A percentile compares a stretch with the other conserved stretches of the same genome.
Conservation (phyloP, 2,329 filamentous ascomycete genomes). For the Aulographum hederae region DNA sequence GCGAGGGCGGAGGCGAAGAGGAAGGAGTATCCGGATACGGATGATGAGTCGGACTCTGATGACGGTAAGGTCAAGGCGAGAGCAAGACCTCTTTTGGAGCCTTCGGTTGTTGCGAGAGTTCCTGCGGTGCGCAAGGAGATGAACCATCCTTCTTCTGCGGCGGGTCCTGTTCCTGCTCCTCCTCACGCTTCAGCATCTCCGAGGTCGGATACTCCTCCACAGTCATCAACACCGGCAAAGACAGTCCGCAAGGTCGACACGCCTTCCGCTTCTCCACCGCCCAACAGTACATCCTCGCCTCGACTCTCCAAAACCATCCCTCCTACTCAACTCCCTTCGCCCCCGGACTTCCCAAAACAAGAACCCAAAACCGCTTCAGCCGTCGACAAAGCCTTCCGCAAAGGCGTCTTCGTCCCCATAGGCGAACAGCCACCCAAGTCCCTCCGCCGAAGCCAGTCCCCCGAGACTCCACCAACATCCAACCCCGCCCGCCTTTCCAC, state of each 20-base stretch:
- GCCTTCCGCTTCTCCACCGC: background rate
- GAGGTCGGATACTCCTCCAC: no score
- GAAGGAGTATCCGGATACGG: background rate
- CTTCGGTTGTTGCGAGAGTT: no score
- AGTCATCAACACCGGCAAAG: background rate
- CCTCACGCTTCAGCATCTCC: no score
- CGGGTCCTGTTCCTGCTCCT: background rate
- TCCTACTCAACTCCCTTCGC: background rate
- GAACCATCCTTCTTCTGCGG: background rate
- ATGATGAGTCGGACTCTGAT: background rate
- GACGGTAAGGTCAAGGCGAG: background rate
- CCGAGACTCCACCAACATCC: no score
- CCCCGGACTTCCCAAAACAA: background rate
- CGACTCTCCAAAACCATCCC: background rate
- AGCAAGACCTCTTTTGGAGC: background rate
- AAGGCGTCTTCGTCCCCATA: background rate
- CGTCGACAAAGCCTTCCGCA: no score
- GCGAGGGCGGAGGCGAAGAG: background rate
- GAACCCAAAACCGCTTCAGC: background rate
- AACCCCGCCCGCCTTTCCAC: no score
- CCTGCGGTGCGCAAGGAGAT: no score
- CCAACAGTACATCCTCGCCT: background rate
- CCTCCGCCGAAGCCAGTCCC: no score
- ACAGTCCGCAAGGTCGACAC: background rate
- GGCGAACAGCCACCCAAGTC: background rate